Evolutionary conservation across 139 green algal species (phyloP), one percentile per base, ranked within the genome.

Genomic region (Haematococcus lacustris): DNA sequence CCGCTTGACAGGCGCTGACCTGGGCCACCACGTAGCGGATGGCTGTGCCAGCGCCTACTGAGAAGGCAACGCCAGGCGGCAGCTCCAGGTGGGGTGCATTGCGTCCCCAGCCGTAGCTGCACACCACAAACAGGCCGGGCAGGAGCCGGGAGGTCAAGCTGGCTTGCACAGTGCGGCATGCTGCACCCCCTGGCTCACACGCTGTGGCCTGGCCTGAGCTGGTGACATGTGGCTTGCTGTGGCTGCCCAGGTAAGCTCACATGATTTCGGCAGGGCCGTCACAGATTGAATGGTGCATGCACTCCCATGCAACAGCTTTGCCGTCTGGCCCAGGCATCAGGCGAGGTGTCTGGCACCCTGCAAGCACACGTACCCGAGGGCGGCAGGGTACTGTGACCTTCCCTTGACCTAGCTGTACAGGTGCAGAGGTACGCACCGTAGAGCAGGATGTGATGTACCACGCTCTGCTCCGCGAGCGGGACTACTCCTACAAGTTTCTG

Each of bases 391-490:
- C 61, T 43, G 26, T 30, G 3, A 67, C 61, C 4, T 5, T 6
- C 17, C 5, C 57, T 37, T 37, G n/a, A 33, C 5, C 57, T n/a
- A 37, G 23, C 5, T 64, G 57, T 64, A 9, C 5, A 33, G 13
- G 13, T 13, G 23, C 17, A 35, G 53, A 77, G 38, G 30, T 3
- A 35, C 85, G 75, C 63, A 93, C 91, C 91, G 70, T 90, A 96
- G 21, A 97, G 82, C 47, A 97, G 83, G 79, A 97, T 97, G 70
- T 97, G 91, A 77, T 97, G 91, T 4, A 93, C 91, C 1, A 89
- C 71, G 35, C 82, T 71, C 75, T 91, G 74, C 53, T 87, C 64
- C 3, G 87, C 86, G 9, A 86, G 66, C 3, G 91, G 80, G 53
- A 88, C 78, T 0, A 95, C 71, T 2, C 80, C 84, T 0, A 91